These are phyloP conservation scores for Harringtonia aguacate DNA, from an alignment of 2,329 filamentous ascomycete genomes.

Conservation along the genomic window DNA sequence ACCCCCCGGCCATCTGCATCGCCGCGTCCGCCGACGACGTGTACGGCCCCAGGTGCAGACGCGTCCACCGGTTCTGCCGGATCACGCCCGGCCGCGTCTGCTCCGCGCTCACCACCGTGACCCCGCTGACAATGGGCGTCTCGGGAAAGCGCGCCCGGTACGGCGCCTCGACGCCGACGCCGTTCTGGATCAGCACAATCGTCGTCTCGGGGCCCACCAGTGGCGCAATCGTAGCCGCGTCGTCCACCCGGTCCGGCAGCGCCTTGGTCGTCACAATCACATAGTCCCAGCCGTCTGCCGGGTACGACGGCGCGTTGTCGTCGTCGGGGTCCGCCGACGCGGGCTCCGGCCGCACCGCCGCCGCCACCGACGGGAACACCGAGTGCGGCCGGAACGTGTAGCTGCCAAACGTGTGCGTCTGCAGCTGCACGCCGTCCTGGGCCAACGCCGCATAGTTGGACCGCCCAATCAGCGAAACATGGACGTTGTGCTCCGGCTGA, in stretches of 20 bases:
- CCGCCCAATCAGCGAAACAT: constrained; percentile 60
- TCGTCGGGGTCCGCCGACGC: neutral
- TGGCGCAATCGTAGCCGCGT: constrained; percentile 49
- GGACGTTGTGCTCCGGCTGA: constrained; percentile 37
- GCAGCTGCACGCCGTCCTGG: constrained; percentile 49
- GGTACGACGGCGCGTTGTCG: neutral
- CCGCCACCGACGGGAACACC: constrained; percentile 50
- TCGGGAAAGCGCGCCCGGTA: constrained; percentile 51
- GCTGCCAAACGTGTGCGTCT: constrained; percentile 56
- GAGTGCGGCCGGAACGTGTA: constrained; percentile 52
- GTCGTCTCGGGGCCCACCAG: constrained; percentile 42
- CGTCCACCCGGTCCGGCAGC: constrained; percentile 51
- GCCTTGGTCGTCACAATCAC: constrained; percentile 63
- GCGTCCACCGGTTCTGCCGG: constrained; percentile 63
- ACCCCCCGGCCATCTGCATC: neutral
- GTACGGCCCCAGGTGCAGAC: constrained; percentile 60
- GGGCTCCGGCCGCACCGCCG: constrained; percentile 18
- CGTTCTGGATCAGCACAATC: constrained; percentile 61
- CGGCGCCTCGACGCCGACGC: constrained; percentile 58
- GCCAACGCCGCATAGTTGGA: constrained; percentile 61
- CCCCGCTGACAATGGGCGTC: constrained; percentile 53
- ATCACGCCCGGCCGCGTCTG: constrained; percentile 53
- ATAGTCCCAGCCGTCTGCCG: constrained; percentile 35
- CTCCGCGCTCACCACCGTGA: constrained; percentile 59
- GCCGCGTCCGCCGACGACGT: constrained; percentile 25